Conservation (phyloP, 192 early-diverging fungal genomes). For the Phycomyces nitens region DNA sequence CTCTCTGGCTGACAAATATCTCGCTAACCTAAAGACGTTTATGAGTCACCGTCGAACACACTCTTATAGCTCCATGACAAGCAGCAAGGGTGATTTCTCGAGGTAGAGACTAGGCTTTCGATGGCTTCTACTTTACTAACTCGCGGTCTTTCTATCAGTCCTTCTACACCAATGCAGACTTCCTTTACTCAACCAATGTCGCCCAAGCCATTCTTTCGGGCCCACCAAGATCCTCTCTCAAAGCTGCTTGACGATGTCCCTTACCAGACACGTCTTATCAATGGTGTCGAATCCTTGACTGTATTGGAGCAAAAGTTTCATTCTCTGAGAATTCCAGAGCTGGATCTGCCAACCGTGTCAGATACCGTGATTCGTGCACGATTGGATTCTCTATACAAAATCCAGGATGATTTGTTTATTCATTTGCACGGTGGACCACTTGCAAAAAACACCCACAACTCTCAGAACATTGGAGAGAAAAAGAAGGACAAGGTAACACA, state of each 20-base stretch:
- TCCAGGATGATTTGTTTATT: slow-evolving; percentile 57
- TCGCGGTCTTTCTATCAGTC: slow-evolving; percentile 1
- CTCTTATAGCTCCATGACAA: slow-evolving; percentile 35
- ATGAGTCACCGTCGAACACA: slow-evolving; percentile 37
- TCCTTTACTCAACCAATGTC: slow-evolving; percentile 24
- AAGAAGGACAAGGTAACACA: slow-evolving; percentile 43
- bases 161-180: slow-evolving; percentile 24
- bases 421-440: slow-evolving; percentile 59
- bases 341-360: slow-evolving; percentile 51
- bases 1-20: slow-evolving; percentile 38
- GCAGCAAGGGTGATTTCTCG: slow-evolving; percentile 30
- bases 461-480: slow-evolving; percentile 20
- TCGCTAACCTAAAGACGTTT: slow-evolving; percentile 36
- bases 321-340: slow-evolving; percentile 50
- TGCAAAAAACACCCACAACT: slow-evolving; percentile 11
- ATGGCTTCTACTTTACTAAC: background rate
- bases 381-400: slow-evolving; percentile 48
- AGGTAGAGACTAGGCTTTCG: slow-evolving; percentile 15
- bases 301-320: slow-evolving; percentile 52
- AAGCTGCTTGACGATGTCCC: slow-evolving; percentile 19
- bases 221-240: slow-evolving; percentile 24
- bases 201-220: slow-evolving; percentile 13
- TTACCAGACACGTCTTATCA: slow-evolving; percentile 36
- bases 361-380: slow-evolving; percentile 51
- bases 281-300: slow-evolving; percentile 53